Evolutionary conservation across 2,329 filamentous ascomycete species (phyloP).

Genomic region (Macroventuria anomochaeta): DNA sequence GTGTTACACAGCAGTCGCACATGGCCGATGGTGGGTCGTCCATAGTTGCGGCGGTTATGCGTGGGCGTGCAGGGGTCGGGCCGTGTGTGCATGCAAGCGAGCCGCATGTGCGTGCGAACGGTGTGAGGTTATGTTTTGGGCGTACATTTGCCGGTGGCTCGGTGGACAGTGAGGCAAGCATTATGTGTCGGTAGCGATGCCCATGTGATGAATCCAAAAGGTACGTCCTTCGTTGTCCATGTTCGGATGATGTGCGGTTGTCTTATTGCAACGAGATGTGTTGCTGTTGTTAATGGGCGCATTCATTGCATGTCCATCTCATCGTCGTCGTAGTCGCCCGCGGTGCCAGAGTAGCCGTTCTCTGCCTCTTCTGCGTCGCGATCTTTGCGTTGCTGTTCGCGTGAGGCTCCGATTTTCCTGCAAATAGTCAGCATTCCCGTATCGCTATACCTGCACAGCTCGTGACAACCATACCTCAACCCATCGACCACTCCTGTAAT

Average conservation of each 20-base stretch:
- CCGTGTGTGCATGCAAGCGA: slow-evolving; percentile 18
- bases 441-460: no score
- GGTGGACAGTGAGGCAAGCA: not conserved
- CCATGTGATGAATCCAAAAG: slow-evolving; percentile 3
- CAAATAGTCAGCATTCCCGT: slow-evolving; percentile 13
- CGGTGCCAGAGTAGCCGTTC: slow-evolving; percentile 60
- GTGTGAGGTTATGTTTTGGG: slow-evolving; percentile 1
- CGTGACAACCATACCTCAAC: slow-evolving; percentile 65
- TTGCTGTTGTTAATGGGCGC: not conserved
- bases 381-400: slow-evolving; percentile 78
- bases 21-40: slow-evolving; percentile 9
- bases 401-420: slow-evolving; percentile 79
- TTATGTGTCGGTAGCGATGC: not conserved
- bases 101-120: slow-evolving; percentile 7
- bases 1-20: slow-evolving; percentile 12
- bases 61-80: slow-evolving; percentile 15
- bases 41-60: slow-evolving; percentile 20
- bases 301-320: slow-evolving; percentile 49
- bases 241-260: not conserved
- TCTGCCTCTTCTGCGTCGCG: slow-evolving; percentile 73
- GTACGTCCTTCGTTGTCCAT: not conserved
- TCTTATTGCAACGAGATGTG: not conserved
- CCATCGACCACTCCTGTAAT: slow-evolving; percentile 87
- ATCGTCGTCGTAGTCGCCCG: slow-evolving; percentile 67
- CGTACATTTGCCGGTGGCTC: slow-evolving; percentile 14